Conservation (phyloP, 371 early-diverging fungal species). For the Nosema granulosis region DNA sequence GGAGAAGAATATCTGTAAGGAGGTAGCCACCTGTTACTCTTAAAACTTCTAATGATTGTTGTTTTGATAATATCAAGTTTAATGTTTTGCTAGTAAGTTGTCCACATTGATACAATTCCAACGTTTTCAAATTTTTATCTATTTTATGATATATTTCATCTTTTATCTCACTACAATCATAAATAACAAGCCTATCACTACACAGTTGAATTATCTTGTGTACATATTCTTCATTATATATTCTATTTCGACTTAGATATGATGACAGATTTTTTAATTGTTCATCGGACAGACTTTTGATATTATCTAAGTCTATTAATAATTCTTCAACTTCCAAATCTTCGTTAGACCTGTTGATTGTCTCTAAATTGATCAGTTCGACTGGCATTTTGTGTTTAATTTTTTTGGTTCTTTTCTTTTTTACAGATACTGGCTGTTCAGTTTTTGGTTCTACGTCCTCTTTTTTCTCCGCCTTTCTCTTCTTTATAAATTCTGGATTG, state of each 20-base stretch:
- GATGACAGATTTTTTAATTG: conserved; percentile 2
- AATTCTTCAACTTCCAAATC: conserved; percentile 2
- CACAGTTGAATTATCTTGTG: conserved; percentile 12
- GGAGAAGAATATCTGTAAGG: conserved; percentile 26
- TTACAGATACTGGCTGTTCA: neutral
- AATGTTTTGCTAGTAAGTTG: conserved; percentile 24
- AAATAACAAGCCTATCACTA: conserved; percentile 31
- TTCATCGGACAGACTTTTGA: conserved; percentile 8
- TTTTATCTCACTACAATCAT: conserved; percentile 49
- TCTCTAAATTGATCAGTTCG: conserved; percentile 15
- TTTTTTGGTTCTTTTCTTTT: conserved; percentile 14
- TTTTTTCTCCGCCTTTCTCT: neutral
- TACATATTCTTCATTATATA: conserved; percentile 20
- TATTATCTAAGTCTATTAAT: conserved; percentile 10
- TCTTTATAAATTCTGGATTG: neutral
- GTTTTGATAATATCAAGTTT: neutral
- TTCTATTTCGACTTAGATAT: conserved; percentile 37
- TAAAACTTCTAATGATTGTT: conserved; percentile 24
- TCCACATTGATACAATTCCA: conserved; percentile 43
- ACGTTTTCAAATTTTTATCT: conserved; percentile 2
- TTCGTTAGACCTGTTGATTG: neutral
- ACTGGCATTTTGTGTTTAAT: conserved; percentile 6
- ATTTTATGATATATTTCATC: conserved; percentile 10
- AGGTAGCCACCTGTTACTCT: conserved; percentile 42
- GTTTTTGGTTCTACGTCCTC: neutral